Percentiles rank a stretch among this genome's conserved stretches.
Conservation (phyloP, 2,329 filamentous ascomycete genomes). For the Fusarium caatingaense region DNA sequence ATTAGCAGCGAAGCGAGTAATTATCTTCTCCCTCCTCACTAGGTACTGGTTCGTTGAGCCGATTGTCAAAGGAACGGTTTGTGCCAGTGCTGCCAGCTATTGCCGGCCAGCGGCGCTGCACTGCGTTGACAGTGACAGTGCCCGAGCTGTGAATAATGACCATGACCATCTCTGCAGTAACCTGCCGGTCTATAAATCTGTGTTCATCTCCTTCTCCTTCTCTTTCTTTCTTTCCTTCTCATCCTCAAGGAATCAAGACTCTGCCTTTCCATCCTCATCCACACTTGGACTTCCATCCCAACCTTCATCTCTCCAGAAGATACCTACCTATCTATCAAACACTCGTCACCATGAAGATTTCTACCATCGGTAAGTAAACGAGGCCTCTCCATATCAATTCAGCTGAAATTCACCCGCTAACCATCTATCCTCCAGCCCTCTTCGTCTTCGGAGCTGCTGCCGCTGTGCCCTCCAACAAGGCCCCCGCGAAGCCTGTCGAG, state of each 20-base stretch:
- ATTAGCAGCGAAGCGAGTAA: no score
- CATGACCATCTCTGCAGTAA: not conserved
- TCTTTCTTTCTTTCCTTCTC: not conserved
- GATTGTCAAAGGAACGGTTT: not conserved
- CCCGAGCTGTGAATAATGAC: not conserved
- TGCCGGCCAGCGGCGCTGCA: not conserved
- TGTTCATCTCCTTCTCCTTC: not conserved
- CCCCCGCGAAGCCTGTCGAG: not conserved
- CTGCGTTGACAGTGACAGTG: not conserved
- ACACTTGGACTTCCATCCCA: not conserved
- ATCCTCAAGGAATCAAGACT: not conserved
- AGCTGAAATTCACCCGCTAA: not conserved
- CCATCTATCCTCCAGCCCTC: not conserved
- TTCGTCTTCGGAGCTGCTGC: constrained; percentile 5
- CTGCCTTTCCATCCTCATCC: not conserved
- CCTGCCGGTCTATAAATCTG: not conserved
- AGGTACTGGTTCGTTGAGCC: not conserved
- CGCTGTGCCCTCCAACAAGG: not conserved
- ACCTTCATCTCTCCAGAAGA: not conserved
- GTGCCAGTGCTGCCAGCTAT: not conserved
- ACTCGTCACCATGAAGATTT: constrained; percentile 2
- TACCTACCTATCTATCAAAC: not conserved
- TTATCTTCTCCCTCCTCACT: no score
- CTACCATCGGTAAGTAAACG: not conserved
- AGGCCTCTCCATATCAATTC: rapidly evolving